Evolutionary conservation across 2,329 filamentous ascomycete genomes (phyloP).

Genomic region (Albophoma yamanashiensis): DNA sequence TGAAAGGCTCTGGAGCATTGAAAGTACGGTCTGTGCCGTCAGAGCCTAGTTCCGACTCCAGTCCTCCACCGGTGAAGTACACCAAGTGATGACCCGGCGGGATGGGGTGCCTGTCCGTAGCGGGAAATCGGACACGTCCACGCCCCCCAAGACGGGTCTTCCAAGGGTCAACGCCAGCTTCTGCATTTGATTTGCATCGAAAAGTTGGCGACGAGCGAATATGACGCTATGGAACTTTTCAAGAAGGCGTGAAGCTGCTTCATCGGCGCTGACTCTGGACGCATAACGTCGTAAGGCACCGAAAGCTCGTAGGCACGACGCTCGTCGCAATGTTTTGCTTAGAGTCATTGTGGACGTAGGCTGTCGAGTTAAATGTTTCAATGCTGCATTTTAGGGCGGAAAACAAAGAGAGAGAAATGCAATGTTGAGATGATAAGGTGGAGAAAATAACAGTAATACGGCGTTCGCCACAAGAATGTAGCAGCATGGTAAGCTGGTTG

Average conservation of each 20-base stretch:
- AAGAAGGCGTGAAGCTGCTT: constrained; percentile 21
- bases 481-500: no score
- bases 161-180: constrained; percentile 49
- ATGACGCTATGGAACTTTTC: constrained; percentile 17
- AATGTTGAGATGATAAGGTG: no score
- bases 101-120: constrained; percentile 35
- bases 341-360: not conserved
- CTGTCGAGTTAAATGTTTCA: not conserved
- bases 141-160: constrained; percentile 29
- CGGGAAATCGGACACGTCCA: constrained; percentile 24
- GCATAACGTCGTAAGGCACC: constrained; percentile 1
- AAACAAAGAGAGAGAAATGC: no score
- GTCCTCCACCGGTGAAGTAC: constrained; percentile 49
- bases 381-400: no score
- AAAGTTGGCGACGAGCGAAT: constrained; percentile 28
- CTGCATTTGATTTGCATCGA: constrained; percentile 54
- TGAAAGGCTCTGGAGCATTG: constrained; percentile 49
- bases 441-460: no score
- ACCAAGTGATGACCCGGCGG: constrained; percentile 52
- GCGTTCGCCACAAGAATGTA: no score
- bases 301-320: constrained; percentile 5
- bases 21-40: constrained; percentile 53
- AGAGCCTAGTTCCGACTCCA: constrained; percentile 41
- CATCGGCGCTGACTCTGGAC: constrained; percentile 10
- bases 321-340: not conserved